These are phyloP conservation scores for Suillus luteus DNA, from an alignment of 768 basidiomycete species.

Conservation along the genomic window DNA sequence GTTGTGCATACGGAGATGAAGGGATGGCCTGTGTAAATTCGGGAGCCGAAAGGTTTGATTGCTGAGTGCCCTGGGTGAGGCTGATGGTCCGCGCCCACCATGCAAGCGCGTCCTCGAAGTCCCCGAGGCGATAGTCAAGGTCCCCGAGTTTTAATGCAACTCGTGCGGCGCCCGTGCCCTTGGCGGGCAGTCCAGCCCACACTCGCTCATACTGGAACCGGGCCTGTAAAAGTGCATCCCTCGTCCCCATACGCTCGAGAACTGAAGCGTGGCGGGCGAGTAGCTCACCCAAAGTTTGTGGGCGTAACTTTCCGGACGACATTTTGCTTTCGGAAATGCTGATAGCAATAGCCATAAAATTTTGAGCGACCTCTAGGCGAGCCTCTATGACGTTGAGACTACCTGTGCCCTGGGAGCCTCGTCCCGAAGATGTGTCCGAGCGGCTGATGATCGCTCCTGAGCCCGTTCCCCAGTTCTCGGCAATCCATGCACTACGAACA, in stretches of 20 bases:
- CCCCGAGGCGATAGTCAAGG: conserved; percentile 56
- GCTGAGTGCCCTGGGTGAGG: conserved; percentile 40
- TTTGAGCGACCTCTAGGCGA: conserved; percentile 54
- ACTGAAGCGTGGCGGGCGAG: conserved; percentile 54
- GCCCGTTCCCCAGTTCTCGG: conserved; percentile 62
- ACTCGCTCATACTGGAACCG: conserved; percentile 57
- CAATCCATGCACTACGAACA: conserved; percentile 73
- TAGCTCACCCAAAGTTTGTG: conserved; percentile 56
- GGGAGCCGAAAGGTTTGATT: conserved; percentile 23
- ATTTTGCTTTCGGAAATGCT: conserved; percentile 44
- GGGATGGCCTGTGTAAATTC: conserved; percentile 44
- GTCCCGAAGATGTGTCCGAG: conserved; percentile 38
- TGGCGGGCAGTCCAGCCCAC: conserved; percentile 48
- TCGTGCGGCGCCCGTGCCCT: conserved; percentile 49
- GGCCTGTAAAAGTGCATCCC: conserved; percentile 52
- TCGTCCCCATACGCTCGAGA: conserved; percentile 62
- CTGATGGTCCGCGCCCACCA: conserved; percentile 71
- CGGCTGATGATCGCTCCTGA: conserved; percentile 39
- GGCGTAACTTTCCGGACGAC: conserved; percentile 43
- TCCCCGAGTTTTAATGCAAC: conserved; percentile 70
- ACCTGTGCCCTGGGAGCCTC: conserved; percentile 34
- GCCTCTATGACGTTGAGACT: conserved; percentile 52
- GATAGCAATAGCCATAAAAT: conserved; percentile 53
- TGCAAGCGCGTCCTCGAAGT: conserved; percentile 51
- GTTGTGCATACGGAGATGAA: conserved; percentile 62